Conservation (phyloP, 2,329 filamentous ascomycete genomes). For the Ceratocystis huliohia region DNA sequence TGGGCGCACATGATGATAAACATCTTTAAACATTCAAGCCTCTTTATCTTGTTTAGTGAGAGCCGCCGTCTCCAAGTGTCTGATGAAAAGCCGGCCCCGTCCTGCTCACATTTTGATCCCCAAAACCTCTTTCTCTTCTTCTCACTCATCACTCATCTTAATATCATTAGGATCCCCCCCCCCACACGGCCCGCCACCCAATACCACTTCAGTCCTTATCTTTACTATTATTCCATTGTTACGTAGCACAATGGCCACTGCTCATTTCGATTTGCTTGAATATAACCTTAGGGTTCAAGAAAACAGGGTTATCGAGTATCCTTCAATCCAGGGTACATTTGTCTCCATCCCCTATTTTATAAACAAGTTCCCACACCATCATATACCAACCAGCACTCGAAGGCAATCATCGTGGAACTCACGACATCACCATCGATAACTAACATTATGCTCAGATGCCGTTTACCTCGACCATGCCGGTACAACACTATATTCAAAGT, state of each 20-base stretch:
- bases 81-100: neutral
- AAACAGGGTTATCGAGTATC: slow-evolving; percentile 50
- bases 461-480: slow-evolving; percentile 48
- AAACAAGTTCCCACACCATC: neutral
- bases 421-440: too few relatives aligned
- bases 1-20: neutral
- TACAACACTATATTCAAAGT: slow-evolving; percentile 45
- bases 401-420: too few relatives aligned
- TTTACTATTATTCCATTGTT: neutral
- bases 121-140: too few relatives aligned
- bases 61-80: neutral
- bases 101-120: neutral
- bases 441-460: slow-evolving; percentile 25
- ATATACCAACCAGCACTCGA: neutral
- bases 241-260: slow-evolving; percentile 10
- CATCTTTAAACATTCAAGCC: neutral
- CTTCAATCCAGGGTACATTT: slow-evolving; percentile 52
- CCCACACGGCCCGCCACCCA: neutral
- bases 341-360: neutral
- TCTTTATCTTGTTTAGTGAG: neutral
- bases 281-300: slow-evolving; percentile 50
- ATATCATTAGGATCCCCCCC: neutral
- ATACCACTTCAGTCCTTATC: neutral
- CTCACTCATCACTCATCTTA: too few relatives aligned
- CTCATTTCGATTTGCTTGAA: neutral